Percentiles rank a stretch among this genome's conserved stretches.
These are phyloP conservation scores for Fusarium phyllophilum DNA, from an alignment of 2,329 filamentous ascomycete genomes.

Conservation along the genomic window DNA sequence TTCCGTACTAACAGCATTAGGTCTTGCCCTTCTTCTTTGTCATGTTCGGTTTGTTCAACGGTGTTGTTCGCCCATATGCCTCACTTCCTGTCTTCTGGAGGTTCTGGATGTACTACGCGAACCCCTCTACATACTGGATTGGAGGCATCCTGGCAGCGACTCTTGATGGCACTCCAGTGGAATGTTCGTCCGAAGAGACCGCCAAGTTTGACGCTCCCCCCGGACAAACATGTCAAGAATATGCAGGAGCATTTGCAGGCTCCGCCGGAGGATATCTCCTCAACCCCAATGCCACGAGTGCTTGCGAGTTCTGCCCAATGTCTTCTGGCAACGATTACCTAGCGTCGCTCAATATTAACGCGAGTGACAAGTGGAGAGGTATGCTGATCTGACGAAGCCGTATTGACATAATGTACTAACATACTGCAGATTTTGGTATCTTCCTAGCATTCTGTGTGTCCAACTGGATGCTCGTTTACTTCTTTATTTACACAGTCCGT, in stretches of 20 bases:
- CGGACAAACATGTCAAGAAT: conserved; percentile 70
- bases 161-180: conserved; percentile 44
- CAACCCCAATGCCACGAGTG: conserved; percentile 65
- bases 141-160: conserved; percentile 36
- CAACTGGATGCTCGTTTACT: conserved; percentile 78
- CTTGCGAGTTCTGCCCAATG: conserved; percentile 79
- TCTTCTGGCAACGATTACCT: conserved; percentile 69
- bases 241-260: conserved; percentile 66
- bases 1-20: conserved; percentile 48
- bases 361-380: conserved; percentile 70
- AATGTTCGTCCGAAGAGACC: conserved; percentile 53
- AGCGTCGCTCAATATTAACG: conserved; percentile 60
- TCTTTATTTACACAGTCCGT: conserved; percentile 80
- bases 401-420: not conserved
- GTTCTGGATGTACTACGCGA: conserved; percentile 40
- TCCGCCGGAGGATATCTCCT: conserved; percentile 69
- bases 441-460: conserved; percentile 76
- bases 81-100: conserved; percentile 73
- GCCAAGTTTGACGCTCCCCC: conserved; percentile 68
- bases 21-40: conserved; percentile 84
- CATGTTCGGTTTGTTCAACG: conserved; percentile 80
- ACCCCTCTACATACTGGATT: conserved; percentile 38
- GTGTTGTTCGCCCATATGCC: conserved; percentile 75
- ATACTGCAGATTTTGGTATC: conserved; percentile 67
- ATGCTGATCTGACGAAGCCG: not conserved